Conservation (phyloP, 2,329 filamentous ascomycete genomes). For the Rutstroemia sp. region DNA sequence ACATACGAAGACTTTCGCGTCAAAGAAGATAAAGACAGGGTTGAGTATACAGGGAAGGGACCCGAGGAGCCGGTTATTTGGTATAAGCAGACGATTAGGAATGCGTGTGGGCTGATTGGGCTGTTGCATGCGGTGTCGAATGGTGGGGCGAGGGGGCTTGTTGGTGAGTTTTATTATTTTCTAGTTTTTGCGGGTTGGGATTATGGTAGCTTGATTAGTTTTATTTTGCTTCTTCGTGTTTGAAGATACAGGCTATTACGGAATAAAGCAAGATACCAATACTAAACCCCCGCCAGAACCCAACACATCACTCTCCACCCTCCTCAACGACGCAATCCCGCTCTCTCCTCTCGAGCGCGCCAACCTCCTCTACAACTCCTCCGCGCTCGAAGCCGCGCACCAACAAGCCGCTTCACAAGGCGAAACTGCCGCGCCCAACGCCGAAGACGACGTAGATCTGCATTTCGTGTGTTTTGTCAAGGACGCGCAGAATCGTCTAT, state of each 20-base stretch:
- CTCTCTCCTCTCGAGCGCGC: slow-evolving; percentile 62
- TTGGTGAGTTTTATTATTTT: slow-evolving; percentile 45
- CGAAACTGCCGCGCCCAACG: slow-evolving; percentile 64
- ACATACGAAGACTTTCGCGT: slow-evolving; percentile 74
- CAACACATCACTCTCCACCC: slow-evolving; percentile 41
- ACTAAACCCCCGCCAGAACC: slow-evolving; percentile 25
- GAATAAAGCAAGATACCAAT: too few relatives aligned
- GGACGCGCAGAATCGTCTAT: slow-evolving; percentile 55
- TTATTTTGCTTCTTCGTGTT: too few relatives aligned
- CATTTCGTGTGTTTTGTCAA: slow-evolving; percentile 97
- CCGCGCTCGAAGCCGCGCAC: slow-evolving; percentile 72
- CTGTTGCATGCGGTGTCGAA: slow-evolving; percentile 79
- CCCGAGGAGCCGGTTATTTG: slow-evolving; percentile 71
- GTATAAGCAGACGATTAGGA: slow-evolving; percentile 94
- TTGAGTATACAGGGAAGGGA: slow-evolving; percentile 62
- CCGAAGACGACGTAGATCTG: slow-evolving; percentile 71
- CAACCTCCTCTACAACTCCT: slow-evolving; percentile 69
- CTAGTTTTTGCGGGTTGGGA: too few relatives aligned
- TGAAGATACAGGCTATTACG: too few relatives aligned
- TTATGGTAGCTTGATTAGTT: too few relatives aligned
- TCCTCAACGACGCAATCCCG: slow-evolving; percentile 65
- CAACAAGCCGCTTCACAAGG: slow-evolving; percentile 79
- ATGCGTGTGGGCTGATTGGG: slow-evolving; percentile 89
- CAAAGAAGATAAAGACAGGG: slow-evolving; percentile 59
- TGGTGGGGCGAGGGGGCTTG: slow-evolving; percentile 74